Base-by-base conservation (phyloP, 148 eudicot species). In the Hydrangea macrophylla region DNA sequence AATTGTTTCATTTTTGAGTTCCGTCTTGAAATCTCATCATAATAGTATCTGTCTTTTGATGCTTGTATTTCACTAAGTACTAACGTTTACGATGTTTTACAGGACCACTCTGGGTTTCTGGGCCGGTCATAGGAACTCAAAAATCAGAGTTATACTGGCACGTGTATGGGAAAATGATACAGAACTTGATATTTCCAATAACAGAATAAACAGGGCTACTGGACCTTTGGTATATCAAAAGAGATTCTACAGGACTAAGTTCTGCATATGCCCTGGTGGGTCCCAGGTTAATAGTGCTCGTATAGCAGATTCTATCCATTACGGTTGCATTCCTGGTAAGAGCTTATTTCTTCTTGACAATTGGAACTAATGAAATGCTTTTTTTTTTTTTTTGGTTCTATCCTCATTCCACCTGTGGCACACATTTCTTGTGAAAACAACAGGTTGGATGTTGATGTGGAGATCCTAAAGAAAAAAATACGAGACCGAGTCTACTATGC, bases 251-350 rank as follows among this genome's bases (percentile, higher is more conserved):
- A 67, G 76, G 65, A 76, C 78, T 64, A 82, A 82, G 59, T 82
- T 79, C 60, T 82, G 85, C 72, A 76, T 79, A 76, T 82, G 83
- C 58, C 85, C 85, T 53, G 85, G 85, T 70, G 85, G 85, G 55
- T 82, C 85, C 40, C 85, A 82, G 71, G 85, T 82, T 42, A 82
- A 82, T 70, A 82, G 85, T 76, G 85, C 85, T 30, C 85, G 80
- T 54, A 82, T 82, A 58, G 67, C 80, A 17, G 85, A 82, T 70
- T 82, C 85, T 27, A 82, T 82, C 60, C 85, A 82, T 70, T 82
- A 82, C 73, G 85, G 85, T 31, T 82, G 85, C 70, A 78, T 76
- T 73, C 85, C 85, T 27, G 83, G 85, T 82, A 70, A 73, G 55
- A 64, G 25, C 37, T 60, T 26, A n/a, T 18, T 25, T 23, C 40